Evolutionary conservation across 345 rosid genomes (phyloP), one percentile per base, ranked within the genome.

Genomic region (Citrus sp.): DNA sequence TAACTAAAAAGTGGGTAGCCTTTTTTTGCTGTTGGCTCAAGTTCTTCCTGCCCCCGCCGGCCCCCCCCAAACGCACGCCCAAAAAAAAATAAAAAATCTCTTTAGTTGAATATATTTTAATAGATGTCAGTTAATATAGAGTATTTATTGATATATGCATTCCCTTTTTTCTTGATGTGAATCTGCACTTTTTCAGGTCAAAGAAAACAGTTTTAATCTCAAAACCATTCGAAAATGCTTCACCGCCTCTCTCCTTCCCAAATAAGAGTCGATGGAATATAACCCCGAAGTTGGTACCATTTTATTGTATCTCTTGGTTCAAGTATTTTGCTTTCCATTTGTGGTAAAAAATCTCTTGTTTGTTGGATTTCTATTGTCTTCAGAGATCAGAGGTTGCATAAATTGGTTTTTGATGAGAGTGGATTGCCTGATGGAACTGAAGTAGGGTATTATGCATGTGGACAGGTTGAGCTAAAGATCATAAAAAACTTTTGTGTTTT

Each of bases 371-470:
- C 77, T 54, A 9, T 69, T 64, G 60, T 73, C 70, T 79, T 61
- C 81, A 96, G 99, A 85, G 99, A 96, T 79, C 90, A 91, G 75
- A 84, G 93, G 69, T 78, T 90, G 85, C 99, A 96, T 85, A 96
- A 87, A 79, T 82, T 94, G 83, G 96, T 94, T 65, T 96, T 96
- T 79, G 98, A 90, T 77, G 89, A 83, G 76, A 92, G 85, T 84
- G 92, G 95, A 79, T 85, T 96, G 85, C 97, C 98, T 69, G 99
- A 96, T 86, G 99, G 99, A 85, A 90, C 95, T 83, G 98, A 91
- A 92, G 90, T 96, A 65, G 97, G 95, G 70, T 96, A 96, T 87
- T 94, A 88, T 77, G 93, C 89, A 22, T 94, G 91, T 78, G 99
- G 98, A 86, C 84, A 94, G 99, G 99, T 96, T 81, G 79, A 74